Percentiles rank a stretch among this genome's conserved stretches.
These are phyloP conservation scores for Colletotrichum aenigma DNA, from an alignment of 2,329 filamentous ascomycete species.

Conservation along the genomic window DNA sequence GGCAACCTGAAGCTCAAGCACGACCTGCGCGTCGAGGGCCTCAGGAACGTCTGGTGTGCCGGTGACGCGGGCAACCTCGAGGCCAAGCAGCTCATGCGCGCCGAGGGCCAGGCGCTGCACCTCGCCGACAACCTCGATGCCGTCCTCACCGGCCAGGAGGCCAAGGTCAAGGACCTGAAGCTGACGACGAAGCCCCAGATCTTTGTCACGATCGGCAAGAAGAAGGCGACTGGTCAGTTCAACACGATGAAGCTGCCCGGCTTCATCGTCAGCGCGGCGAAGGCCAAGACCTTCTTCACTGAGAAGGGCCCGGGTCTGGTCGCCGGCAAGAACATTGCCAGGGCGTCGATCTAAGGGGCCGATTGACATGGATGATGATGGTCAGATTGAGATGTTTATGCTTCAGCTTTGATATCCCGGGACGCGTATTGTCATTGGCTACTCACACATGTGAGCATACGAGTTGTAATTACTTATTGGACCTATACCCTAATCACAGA, in stretches of 20 bases:
- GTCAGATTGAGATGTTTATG: background rate
- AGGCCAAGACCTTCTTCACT: constrained; percentile 21
- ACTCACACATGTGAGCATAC: background rate
- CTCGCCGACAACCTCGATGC: constrained; percentile 38
- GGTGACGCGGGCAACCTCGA: constrained; percentile 30
- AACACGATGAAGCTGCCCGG: constrained; percentile 20
- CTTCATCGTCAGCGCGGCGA: constrained; percentile 20
- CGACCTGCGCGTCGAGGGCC: constrained; percentile 24
- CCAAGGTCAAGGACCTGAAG: constrained; percentile 17
- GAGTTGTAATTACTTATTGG: constrained; percentile 3
- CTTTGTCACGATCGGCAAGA: constrained; percentile 20
- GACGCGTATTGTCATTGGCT: background rate
- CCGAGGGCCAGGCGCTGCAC: constrained; percentile 37
- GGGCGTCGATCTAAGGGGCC: constrained; percentile 7
- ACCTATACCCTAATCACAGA: constrained; percentile 4
- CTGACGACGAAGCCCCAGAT: constrained; percentile 18
- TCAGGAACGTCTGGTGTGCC: constrained; percentile 28
- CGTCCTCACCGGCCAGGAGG: constrained; percentile 16
- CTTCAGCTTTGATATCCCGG: constrained; percentile 16
- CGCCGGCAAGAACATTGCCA: constrained; percentile 17
- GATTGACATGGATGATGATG: background rate
- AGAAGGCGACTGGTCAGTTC: constrained; percentile 18
- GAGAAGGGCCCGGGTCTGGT: constrained; percentile 17
- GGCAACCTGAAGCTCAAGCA: constrained; percentile 27
- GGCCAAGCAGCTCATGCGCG: constrained; percentile 23